phyloP scores from a whole-genome alignment of 345 rosid species.

The Gossypium bickii region DNA sequence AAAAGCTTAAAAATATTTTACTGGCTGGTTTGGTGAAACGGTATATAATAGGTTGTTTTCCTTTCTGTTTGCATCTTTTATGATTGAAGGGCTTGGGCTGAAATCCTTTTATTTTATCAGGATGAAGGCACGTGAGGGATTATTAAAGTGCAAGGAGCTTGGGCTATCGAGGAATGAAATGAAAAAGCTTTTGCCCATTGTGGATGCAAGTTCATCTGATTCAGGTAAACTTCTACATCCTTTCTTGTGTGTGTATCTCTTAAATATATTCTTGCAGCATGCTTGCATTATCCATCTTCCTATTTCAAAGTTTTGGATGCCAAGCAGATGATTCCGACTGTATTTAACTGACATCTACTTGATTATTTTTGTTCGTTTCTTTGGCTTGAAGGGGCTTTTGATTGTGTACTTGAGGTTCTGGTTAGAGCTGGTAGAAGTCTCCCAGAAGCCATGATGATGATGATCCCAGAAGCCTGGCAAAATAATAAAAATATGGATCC shows the following conservation, averaged over 20 bases:
- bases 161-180: conserved; percentile 77
- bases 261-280: neutral
- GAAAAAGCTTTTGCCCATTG: conserved; percentile 96
- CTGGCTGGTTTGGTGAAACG: neutral
- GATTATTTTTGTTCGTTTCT: neutral
- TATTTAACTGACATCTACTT: neutral
- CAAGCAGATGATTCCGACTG: neutral
- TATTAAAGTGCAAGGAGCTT: conserved; percentile 89
- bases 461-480: conserved; percentile 99
- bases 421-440: conserved; percentile 98
- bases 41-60: neutral
- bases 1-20: neutral
- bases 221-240: conserved; percentile 47
- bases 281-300: neutral
- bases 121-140: conserved; percentile 99
- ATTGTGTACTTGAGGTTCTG: conserved; percentile 98
- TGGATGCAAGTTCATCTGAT: conserved; percentile 94
- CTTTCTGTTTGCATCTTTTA: conserved; percentile 16
- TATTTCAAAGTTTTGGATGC: conserved; percentile 2
- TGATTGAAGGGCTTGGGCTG: neutral
- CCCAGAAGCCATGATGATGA: conserved; percentile 99
- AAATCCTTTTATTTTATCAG: conserved; percentile 30
- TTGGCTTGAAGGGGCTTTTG: conserved; percentile 69
- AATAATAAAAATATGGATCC: conserved; percentile 97
- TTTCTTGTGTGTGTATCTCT: neutral